phyloP scores from a whole-genome alignment of 352 stramenopile genomes.

The Pythium phragmiticola region DNA sequence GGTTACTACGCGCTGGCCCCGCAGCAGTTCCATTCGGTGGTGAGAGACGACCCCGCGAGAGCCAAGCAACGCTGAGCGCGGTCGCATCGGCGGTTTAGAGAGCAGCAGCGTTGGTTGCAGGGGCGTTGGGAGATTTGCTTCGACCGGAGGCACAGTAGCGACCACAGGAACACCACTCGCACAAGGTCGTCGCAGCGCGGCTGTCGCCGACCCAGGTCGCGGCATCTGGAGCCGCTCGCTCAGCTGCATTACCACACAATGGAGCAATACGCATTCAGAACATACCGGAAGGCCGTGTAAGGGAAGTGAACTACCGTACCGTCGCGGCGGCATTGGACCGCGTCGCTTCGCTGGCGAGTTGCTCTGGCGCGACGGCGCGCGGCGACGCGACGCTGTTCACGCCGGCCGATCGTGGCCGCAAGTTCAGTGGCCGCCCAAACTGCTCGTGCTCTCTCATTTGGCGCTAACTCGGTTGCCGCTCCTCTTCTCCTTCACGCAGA shows the following conservation, averaged over 20 bases:
- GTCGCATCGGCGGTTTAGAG: conserved; percentile 25
- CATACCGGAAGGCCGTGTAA: background rate
- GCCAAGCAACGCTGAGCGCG: conserved; percentile 17
- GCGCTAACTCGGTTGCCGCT: background rate
- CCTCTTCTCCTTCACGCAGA: background rate
- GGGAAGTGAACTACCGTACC: background rate
- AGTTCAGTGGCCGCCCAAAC: conserved; percentile 48
- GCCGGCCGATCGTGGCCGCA: conserved; percentile 50
- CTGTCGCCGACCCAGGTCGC: conserved; percentile 31
- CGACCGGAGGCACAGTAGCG: background rate
- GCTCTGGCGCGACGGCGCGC: conserved; percentile 19
- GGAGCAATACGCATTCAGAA: background rate
- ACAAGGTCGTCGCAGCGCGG: background rate
- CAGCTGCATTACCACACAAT: conserved; percentile 33
- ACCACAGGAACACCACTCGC: background rate
- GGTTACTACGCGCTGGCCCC: background rate
- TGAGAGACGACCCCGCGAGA: conserved; percentile 11
- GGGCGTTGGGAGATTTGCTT: background rate
- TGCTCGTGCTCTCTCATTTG: conserved; percentile 38
- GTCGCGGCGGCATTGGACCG: conserved; percentile 3
- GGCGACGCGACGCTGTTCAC: conserved; percentile 12
- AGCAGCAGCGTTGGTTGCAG: conserved; percentile 17
- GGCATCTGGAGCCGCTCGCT: conserved; percentile 46
- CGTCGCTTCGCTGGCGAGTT: conserved; percentile 26
- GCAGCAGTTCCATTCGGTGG: conserved; percentile 15